Conservation (phyloP, 208 protist species). For the Wallacemonas sp. region DNA sequence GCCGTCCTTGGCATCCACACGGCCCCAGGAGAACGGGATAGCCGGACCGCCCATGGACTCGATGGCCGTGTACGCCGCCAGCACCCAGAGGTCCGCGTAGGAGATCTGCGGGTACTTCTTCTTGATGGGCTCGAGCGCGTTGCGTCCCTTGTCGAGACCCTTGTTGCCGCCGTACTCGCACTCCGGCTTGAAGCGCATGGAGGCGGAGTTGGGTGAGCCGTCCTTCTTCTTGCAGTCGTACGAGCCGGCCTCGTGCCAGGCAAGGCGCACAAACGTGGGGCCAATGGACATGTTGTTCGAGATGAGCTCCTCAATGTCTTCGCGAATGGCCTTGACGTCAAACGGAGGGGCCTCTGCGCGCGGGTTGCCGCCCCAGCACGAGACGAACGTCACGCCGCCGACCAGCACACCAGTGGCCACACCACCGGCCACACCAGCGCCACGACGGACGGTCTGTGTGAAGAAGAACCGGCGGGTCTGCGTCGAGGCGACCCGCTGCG, state of each 20-base stretch:
- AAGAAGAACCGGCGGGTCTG: conserved; percentile 12
- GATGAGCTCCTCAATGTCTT: conserved; percentile 61
- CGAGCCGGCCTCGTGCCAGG: conserved; percentile 78
- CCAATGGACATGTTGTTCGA: conserved; percentile 48
- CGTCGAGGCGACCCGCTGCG: conserved; percentile 30
- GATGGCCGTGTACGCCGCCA: conserved; percentile 90
- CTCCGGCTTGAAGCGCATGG: conserved; percentile 85
- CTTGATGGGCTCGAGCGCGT: conserved; percentile 89
- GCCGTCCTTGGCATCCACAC: conserved; percentile 75
- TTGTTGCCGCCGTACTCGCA: conserved; percentile 81
- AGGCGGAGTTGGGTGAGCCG: conserved; percentile 67
- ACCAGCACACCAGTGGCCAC: conserved; percentile 35
- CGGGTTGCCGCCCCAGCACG: conserved; percentile 23
- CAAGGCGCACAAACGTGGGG: conserved; percentile 72
- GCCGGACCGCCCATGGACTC: conserved; percentile 91
- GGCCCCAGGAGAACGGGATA: conserved; percentile 86
- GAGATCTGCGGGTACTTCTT: conserved; percentile 88
- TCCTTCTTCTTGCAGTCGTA: conserved; percentile 67
- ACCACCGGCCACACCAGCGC: conserved; percentile 26
- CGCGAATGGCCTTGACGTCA: conserved; percentile 43
- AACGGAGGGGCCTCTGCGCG: conserved; percentile 48
- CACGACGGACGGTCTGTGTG: conserved; percentile 16
- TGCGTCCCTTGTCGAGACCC: conserved; percentile 80
- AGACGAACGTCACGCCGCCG: conserved; percentile 44
- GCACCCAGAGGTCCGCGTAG: conserved; percentile 93